Percentiles rank a stretch among this genome's conserved stretches.
These are phyloP conservation scores for Actinomortierella wolfii DNA, from an alignment of 371 early-diverging fungal genomes.

Conservation along the genomic window DNA sequence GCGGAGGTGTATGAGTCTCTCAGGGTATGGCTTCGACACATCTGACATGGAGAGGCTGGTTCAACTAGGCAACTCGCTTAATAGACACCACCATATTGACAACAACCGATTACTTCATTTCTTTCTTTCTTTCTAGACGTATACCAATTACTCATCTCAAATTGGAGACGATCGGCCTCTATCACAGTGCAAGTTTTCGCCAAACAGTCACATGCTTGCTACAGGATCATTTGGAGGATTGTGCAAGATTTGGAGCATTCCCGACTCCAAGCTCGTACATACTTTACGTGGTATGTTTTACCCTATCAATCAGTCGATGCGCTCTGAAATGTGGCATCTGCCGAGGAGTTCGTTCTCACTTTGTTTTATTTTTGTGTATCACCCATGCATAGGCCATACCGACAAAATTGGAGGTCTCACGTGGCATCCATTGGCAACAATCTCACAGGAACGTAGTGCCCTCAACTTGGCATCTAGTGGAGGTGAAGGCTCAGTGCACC, in stretches of 20 bases:
- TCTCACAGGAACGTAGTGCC: constrained; percentile 58
- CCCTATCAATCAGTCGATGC: constrained; percentile 1
- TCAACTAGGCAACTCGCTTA: no score
- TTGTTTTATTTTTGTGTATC: no score
- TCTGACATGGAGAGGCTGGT: no score
- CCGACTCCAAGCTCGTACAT: constrained; percentile 63
- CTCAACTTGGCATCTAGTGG: constrained; percentile 86
- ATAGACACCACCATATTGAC: not conserved
- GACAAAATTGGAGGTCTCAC: constrained; percentile 90
- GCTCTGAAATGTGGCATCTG: not conserved
- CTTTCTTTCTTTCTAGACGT: constrained; percentile 51
- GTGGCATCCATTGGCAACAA: constrained; percentile 86
- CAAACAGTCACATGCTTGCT: constrained; percentile 76
- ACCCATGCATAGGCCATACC: constrained; percentile 64
- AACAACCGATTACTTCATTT: no score
- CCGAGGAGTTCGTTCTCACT: not conserved
- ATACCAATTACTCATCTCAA: constrained; percentile 81
- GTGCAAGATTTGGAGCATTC: constrained; percentile 87
- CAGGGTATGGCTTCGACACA: constrained; percentile 62
- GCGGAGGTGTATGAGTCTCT: constrained; percentile 78
- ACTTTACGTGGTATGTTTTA: constrained; percentile 56
- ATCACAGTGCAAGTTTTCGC: constrained; percentile 79
- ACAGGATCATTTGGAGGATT: constrained; percentile 89
- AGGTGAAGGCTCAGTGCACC: constrained; percentile 74
- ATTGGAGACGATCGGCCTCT: constrained; percentile 92